Base-by-base conservation (phyloP, 2,329 filamentous ascomycete species). In the Cladobotryum mycophilum region DNA sequence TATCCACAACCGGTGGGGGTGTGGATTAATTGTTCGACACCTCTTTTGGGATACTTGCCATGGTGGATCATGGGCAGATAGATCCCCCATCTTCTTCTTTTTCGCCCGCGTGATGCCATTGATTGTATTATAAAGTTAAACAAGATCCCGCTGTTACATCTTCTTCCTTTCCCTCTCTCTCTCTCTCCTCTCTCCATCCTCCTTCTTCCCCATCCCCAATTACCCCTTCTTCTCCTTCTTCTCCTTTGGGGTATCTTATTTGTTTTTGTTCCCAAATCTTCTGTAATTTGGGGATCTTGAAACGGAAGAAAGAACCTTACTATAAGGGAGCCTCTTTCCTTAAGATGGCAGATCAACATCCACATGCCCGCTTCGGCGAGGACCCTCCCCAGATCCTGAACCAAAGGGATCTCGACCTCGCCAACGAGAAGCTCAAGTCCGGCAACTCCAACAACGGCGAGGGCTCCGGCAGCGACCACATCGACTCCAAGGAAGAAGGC, bases 371-470 rank as follows among this genome's bases (percentile, higher is more conserved):
- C 30, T 67, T 69, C 51, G 63, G 66, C 4, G 61, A 68, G 12
- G 69, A 71, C 35, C 64, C 66, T 18, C 64, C 68, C 1, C 63
- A 67, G 65, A 63, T 71, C 56, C 66, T 70, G 18, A 64, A 68
- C 37, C 60, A 64, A 9, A 46, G 55, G 11, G 68, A 70, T 33
- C 62, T 70, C 14, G 59, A 66, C 18, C 51, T 66, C 20, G 67
- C 69, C 57, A 69, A 70, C 49, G 60, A 62, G n/a, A 63, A 62
- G 52, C 65, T 70, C 8, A 58, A 79, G 18, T 47, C 53, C 2
- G 58, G 63, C 12, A 53, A 46, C 17, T 53, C 56, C 12, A 35
- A 48, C 13, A 45, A n/a, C n/a, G 49, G 34, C 15, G 43, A 47
- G 12, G 53, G 47, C n/a, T 53, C 40, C 15, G 43, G 46, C n/a